phyloP scores from a whole-genome alignment of 495 filamentous ascomycete genomes.

The Tuber microsphaerosporum region DNA sequence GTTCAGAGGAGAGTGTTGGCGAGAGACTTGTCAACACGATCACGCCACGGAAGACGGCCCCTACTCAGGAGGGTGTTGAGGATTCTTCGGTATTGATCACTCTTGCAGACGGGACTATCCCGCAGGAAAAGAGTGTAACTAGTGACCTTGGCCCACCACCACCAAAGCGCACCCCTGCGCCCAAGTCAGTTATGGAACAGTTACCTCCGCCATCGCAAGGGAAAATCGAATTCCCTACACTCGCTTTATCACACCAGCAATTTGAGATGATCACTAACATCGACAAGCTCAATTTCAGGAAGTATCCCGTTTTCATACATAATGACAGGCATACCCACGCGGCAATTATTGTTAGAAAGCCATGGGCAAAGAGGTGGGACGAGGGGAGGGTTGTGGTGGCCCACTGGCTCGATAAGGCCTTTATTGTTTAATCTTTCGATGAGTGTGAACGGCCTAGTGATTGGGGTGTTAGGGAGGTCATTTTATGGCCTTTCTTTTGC shows the following conservation, averaged over 20 bases:
- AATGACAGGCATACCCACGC: slow-evolving; percentile 74
- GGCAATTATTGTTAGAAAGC: slow-evolving; percentile 71
- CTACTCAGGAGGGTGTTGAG: background rate
- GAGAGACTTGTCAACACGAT: background rate
- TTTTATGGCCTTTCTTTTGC: background rate
- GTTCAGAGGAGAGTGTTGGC: slow-evolving; percentile 25
- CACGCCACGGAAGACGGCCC: background rate
- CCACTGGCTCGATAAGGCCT: slow-evolving; percentile 75
- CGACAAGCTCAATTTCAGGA: slow-evolving; percentile 66
- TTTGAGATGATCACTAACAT: slow-evolving; percentile 74
- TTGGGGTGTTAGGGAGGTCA: background rate
- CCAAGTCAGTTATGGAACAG: background rate
- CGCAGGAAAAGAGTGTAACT: background rate
- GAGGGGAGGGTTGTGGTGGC: slow-evolving; percentile 72
- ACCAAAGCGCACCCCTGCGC: background rate
- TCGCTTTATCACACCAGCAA: slow-evolving; percentile 72
- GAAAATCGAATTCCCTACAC: slow-evolving; percentile 52
- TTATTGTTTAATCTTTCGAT: slow-evolving; percentile 51
- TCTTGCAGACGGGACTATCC: background rate
- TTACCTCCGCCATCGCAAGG: slow-evolving; percentile 13
- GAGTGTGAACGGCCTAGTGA: background rate
- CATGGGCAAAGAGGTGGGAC: slow-evolving; percentile 52
- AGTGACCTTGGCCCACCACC: background rate
- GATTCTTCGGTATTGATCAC: background rate
- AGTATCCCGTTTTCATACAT: slow-evolving; percentile 82